Percentiles rank a stretch among this genome's conserved stretches.
Conservation (phyloP, 176 grass and related monocot genomes). For the Pharus latifolius region DNA sequence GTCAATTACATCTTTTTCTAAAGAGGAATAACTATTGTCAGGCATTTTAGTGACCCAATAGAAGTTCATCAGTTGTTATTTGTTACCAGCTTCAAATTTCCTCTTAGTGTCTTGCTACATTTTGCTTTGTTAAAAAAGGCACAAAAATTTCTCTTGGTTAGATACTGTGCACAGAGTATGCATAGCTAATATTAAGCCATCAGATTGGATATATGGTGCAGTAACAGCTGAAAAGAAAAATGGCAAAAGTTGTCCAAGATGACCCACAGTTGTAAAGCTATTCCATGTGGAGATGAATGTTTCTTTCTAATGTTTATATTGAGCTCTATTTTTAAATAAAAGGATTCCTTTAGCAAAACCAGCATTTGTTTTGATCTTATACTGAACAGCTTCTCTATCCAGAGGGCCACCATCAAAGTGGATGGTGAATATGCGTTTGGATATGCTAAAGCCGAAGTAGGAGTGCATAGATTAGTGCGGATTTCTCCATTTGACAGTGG, state of each 20-base stretch:
- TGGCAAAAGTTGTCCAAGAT: neutral
- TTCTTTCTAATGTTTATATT: neutral
- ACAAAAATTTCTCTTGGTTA: no score
- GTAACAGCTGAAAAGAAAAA: no score
- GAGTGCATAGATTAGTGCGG: conserved; percentile 73
- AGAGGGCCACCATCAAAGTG: conserved; percentile 93
- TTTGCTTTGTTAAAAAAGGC: no score
- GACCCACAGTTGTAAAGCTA: neutral
- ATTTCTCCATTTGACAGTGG: conserved; percentile 96
- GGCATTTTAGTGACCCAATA: no score
- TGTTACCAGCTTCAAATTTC: no score
- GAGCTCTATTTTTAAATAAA: neutral
- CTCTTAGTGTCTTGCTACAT: no score
- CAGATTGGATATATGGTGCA: no score
- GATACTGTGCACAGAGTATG: no score
- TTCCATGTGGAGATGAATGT: neutral
- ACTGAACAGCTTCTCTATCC: conserved; percentile 12
- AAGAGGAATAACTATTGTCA: neutral
- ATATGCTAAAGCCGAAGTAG: conserved; percentile 89
- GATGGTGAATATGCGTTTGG: conserved; percentile 88
- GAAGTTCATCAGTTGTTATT: no score
- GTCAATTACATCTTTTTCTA: neutral
- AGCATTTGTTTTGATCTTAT: neutral
- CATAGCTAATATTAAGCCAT: no score
- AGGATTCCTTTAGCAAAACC: neutral